Percentiles rank a stretch among this genome's conserved stretches.
These are phyloP conservation scores for Entomortierella beljakovae DNA, from an alignment of 192 early-diverging fungal genomes.

Conservation along the genomic window DNA sequence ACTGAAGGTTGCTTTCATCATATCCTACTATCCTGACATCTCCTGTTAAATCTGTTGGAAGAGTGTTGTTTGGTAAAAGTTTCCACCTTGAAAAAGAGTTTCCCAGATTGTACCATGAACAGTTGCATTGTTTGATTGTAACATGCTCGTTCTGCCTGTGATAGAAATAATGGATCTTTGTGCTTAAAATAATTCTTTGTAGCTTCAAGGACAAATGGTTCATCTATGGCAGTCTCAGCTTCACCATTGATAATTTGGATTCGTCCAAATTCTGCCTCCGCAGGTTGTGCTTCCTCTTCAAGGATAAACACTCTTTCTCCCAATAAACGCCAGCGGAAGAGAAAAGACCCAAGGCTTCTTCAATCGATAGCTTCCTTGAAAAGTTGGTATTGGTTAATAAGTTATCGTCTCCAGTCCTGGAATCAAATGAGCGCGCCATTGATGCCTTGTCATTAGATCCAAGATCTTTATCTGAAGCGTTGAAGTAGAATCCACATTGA, in stretches of 20 bases:
- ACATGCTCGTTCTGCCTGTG: not conserved
- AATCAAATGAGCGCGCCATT: too few relatives aligned
- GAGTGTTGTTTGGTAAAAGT: not conserved
- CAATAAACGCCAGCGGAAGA: too few relatives aligned
- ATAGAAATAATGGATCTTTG: slow-evolving; percentile 8
- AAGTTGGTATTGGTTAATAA: too few relatives aligned
- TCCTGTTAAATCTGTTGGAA: not conserved
- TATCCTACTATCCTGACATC: slow-evolving; percentile 10
- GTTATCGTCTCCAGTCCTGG: too few relatives aligned
- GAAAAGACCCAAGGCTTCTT: too few relatives aligned
- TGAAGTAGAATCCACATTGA: too few relatives aligned
- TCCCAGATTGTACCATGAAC: slow-evolving; percentile 9
- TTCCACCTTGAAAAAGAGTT: not conserved
- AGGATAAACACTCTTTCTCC: too few relatives aligned
- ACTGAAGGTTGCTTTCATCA: not conserved
- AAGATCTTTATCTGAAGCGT: too few relatives aligned
- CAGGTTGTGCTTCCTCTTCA: not conserved
- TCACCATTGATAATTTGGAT: slow-evolving; percentile 9
- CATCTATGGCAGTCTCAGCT: slow-evolving; percentile 27
- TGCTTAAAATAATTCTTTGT: slow-evolving; percentile 15
- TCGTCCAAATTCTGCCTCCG: slow-evolving; percentile 25
- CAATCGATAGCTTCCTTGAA: too few relatives aligned
- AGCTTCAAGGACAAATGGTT: slow-evolving; percentile 26
- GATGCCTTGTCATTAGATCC: too few relatives aligned
- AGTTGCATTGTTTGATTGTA: not conserved